phyloP scores from a whole-genome alignment of 345 rosid genomes.

The Mercurialis annua region DNA sequence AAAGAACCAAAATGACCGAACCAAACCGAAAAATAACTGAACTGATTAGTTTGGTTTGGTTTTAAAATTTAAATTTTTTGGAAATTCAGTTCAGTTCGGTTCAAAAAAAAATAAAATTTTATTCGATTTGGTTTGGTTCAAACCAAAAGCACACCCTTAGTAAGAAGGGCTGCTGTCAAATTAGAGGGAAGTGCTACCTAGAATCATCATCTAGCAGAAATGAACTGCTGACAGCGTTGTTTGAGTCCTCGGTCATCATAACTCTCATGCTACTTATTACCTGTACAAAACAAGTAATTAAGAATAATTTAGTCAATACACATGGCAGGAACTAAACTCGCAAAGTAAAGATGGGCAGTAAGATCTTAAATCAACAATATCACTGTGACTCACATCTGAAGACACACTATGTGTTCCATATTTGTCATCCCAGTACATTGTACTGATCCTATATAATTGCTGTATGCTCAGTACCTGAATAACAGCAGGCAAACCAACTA shows the following conservation, averaged over 20 bases:
- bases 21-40: too few species aligned
- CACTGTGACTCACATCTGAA: constrained; percentile 69
- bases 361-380: constrained; percentile 1
- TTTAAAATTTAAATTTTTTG: too few species aligned
- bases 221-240: constrained; percentile 91
- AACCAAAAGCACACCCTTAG: too few species aligned
- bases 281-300: constrained; percentile 31
- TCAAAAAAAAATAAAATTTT: too few species aligned
- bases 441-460: constrained; percentile 91
- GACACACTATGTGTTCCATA: constrained; percentile 95
- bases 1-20: too few species aligned
- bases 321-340: neutral
- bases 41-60: too few species aligned
- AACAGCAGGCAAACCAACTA: constrained; percentile 5
- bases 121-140: too few species aligned
- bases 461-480: constrained; percentile 93
- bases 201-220: constrained; percentile 97
- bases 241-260: constrained; percentile 95
- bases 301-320: neutral
- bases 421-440: constrained; percentile 99
- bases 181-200: constrained; percentile 45
- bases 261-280: constrained; percentile 91
- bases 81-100: too few species aligned
- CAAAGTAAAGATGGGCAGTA: neutral
- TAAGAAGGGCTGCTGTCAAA: too few species aligned